Evolutionary conservation across 441 rosid species (phyloP).

Genomic region (Melastoma candidum): DNA sequence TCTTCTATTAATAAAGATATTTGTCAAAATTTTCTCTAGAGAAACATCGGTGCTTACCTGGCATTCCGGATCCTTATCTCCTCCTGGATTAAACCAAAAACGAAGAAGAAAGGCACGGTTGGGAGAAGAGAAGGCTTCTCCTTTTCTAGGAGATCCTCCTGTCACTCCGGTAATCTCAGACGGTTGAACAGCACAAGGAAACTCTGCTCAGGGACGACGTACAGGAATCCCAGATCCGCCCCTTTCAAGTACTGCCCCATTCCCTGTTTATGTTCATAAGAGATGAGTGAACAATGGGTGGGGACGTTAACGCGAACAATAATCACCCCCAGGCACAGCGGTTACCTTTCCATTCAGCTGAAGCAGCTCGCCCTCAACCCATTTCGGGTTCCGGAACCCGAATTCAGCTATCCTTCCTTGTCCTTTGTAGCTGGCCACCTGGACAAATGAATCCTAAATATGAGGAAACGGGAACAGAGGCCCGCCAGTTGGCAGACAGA

Average conservation of each 20-base stretch:
- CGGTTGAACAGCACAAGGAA: constrained; percentile 88
- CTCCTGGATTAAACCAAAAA: no score
- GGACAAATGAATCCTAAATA: constrained; percentile 7
- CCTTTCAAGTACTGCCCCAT: constrained; percentile 69
- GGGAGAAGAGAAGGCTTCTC: no score
- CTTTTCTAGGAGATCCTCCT: not conserved
- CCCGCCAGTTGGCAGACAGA: no score
- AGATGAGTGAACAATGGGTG: not conserved
- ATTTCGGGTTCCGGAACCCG: constrained; percentile 66
- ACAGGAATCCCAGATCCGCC: constrained; percentile 86
- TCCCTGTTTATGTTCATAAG: constrained; percentile 30
- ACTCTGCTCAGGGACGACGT: constrained; percentile 75
- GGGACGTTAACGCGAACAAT: not conserved
- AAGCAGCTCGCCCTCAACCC: constrained; percentile 91
- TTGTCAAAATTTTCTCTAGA: no score
- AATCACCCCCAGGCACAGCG: not conserved
- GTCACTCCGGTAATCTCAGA: constrained; percentile 58
- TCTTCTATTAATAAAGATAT: no score
- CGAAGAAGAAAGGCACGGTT: no score
- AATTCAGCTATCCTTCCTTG: constrained; percentile 87
- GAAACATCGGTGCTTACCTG: no score
- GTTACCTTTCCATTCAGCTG: constrained; percentile 83
- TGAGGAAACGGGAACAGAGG: not conserved
- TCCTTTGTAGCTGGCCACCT: constrained; percentile 82
- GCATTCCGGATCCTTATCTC: no score